Percentiles rank a stretch among this genome's conserved stretches.
Evolutionary conservation across 805 yeast species (phyloP).

Genomic region (Ogataea corticis): DNA sequence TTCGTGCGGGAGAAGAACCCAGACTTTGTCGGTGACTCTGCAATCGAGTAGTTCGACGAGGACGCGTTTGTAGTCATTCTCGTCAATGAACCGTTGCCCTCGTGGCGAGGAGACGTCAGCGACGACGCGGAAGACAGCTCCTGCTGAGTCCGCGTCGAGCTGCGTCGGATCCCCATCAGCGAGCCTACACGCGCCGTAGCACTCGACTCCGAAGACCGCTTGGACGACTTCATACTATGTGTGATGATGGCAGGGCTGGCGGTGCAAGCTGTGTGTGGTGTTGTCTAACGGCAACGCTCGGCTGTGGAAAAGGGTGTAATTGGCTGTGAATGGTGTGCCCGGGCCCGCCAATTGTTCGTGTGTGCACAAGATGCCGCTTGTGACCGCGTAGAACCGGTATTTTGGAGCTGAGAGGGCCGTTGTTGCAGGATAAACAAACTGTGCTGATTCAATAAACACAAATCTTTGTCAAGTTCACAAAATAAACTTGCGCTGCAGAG

Average conservation of each 20-base stretch:
- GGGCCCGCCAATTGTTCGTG: not conserved
- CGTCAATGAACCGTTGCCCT: slow-evolving; percentile 11
- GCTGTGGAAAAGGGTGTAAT: not conserved
- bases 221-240: slow-evolving; percentile 18
- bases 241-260: not conserved
- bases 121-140: slow-evolving; percentile 16
- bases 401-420: not conserved
- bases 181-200: slow-evolving; percentile 20
- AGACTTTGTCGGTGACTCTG: slow-evolving; percentile 27
- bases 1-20: slow-evolving; percentile 22
- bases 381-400: not conserved
- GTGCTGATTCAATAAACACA: not conserved
- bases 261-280: not conserved
- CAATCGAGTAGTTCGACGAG: slow-evolving; percentile 9
- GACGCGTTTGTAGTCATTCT: slow-evolving; percentile 22
- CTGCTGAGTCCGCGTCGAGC: slow-evolving; percentile 10
- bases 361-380: not conserved
- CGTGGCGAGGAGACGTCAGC: slow-evolving; percentile 2
- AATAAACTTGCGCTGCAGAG: slow-evolving; percentile 11
- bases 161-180: slow-evolving; percentile 12
- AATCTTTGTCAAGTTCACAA: not conserved
- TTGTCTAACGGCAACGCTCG: not conserved
- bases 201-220: slow-evolving; percentile 15
- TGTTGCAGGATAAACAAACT: not conserved
- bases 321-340: not conserved